Percentiles rank a stretch among this genome's conserved stretches.
These are phyloP conservation scores for Colletotrichum tropicale DNA, from an alignment of 2,329 filamentous ascomycete genomes.

Conservation along the genomic window DNA sequence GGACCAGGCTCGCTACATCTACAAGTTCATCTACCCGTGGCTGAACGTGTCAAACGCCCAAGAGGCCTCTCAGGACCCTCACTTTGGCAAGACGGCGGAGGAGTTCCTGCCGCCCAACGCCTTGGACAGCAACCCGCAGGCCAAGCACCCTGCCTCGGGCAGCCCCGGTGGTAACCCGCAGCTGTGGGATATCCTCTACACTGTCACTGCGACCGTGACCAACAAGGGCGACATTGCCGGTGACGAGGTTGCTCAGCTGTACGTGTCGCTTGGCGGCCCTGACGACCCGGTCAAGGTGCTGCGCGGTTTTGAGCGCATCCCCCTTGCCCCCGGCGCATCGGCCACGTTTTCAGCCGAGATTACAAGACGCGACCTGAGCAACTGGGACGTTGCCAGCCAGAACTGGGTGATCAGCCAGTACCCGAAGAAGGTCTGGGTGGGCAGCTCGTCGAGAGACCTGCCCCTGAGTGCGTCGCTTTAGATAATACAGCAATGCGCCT, in stretches of 20 bases:
- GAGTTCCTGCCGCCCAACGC: constrained; percentile 66
- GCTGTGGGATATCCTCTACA: constrained; percentile 74
- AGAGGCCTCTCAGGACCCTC: constrained; percentile 60
- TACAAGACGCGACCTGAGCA: constrained; percentile 81
- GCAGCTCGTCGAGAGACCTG: constrained; percentile 60
- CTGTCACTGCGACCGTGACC: constrained; percentile 68
- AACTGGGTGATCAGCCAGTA: constrained; percentile 75
- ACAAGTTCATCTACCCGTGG: constrained; percentile 72
- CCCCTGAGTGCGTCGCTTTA: constrained; percentile 41
- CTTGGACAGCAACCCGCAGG: constrained; percentile 60
- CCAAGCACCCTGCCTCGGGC: constrained; percentile 53
- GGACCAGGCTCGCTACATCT: constrained; percentile 53
- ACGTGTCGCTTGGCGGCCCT: constrained; percentile 80
- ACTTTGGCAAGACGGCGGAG: constrained; percentile 63
- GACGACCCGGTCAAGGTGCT: constrained; percentile 71
- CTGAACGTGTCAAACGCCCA: constrained; percentile 65
- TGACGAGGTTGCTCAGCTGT: constrained; percentile 78
- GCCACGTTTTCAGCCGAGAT: constrained; percentile 71
- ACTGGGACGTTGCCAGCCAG: constrained; percentile 82
- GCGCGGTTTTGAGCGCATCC: constrained; percentile 81
- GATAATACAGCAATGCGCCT: background rate
- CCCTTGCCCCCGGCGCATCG: constrained; percentile 71
- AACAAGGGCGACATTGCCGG: constrained; percentile 72
- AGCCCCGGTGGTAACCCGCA: constrained; percentile 67
- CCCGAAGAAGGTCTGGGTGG: constrained; percentile 60